Percentiles rank a stretch among this genome's conserved stretches.
These are phyloP conservation scores for Gossypioides kirkii DNA, from an alignment of 345 rosid species.

Conservation along the genomic window DNA sequence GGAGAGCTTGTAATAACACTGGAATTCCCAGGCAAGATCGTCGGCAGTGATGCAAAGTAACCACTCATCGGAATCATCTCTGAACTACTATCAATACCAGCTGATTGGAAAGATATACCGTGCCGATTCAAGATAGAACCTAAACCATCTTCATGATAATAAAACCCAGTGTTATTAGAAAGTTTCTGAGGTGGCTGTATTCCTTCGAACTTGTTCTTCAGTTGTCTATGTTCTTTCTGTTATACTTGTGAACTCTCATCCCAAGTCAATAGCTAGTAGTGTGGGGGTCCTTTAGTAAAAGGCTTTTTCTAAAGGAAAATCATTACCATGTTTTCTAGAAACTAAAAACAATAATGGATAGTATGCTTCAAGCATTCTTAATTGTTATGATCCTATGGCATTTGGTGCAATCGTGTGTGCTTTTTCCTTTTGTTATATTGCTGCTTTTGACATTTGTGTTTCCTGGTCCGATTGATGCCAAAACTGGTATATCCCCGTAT, in stretches of 20 bases:
- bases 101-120: no score
- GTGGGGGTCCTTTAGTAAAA: neutral
- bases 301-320: neutral
- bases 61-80: no score
- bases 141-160: no score
- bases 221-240: neutral
- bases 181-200: slow-evolving; percentile 37
- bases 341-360: neutral
- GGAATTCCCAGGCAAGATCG: no score
- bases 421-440: neutral
- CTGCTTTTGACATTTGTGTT: neutral
- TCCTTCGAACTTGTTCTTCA: slow-evolving; percentile 6
- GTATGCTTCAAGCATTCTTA: neutral
- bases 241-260: neutral
- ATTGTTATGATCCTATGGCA: neutral
- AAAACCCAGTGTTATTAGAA: no score
- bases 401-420: neutral
- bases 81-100: no score
- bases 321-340: neutral
- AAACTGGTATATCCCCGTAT: neutral
- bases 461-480: neutral
- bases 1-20: no score
- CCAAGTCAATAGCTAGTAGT: neutral
- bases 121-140: no score
- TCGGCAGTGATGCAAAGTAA: no score